Percentiles rank a stretch among this genome's conserved stretches.
Evolutionary conservation across 257 asterid species (phyloP).

Genomic region (Solanum bukasovii): DNA sequence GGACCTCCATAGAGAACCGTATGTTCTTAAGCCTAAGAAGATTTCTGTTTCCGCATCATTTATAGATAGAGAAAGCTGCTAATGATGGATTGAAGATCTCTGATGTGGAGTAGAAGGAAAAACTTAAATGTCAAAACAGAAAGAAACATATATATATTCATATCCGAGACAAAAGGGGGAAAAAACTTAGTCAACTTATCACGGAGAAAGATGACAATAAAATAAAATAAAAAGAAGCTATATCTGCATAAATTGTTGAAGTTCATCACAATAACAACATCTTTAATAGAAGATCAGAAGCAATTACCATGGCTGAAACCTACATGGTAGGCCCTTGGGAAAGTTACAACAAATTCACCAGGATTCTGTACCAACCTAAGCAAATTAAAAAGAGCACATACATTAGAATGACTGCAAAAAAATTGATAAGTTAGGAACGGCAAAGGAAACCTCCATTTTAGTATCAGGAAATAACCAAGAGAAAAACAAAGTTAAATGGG

Average conservation of each 20-base stretch:
- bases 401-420: neutral
- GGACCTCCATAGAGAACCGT: neutral
- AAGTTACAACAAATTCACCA: slow-evolving; percentile 97
- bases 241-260: neutral
- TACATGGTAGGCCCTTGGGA: slow-evolving; percentile 97
- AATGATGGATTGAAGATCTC: neutral
- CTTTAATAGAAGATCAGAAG: slow-evolving; percentile 3
- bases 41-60: neutral
- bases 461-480: slow-evolving; percentile 1
- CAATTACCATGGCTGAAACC: slow-evolving; percentile 99
- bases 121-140: neutral
- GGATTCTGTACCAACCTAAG: slow-evolving; percentile 93
- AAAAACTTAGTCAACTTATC: neutral
- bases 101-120: neutral
- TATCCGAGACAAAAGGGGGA: neutral
- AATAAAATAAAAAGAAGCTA: neutral
- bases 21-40: neutral
- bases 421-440: neutral
- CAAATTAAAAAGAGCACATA: neutral
- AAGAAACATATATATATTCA: neutral
- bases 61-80: neutral
- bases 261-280: neutral
- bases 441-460: neutral
- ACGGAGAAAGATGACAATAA: neutral
- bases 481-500: slow-evolving; percentile 1